Conservation (phyloP, 2,329 filamentous ascomycete species). For the Lachnellula willkommii region DNA sequence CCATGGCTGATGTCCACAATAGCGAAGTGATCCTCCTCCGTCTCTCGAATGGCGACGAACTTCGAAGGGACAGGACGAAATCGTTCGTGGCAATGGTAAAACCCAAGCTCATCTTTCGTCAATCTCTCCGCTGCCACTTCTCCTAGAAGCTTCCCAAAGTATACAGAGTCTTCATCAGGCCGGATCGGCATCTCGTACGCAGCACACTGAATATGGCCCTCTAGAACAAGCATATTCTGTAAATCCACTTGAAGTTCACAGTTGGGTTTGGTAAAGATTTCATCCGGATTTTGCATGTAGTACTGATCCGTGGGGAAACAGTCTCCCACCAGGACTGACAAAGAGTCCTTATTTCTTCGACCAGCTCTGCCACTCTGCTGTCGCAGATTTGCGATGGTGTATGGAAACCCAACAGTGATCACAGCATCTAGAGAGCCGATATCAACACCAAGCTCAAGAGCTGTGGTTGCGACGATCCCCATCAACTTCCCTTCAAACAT, state of each 20-base stretch:
- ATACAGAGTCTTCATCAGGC: slow-evolving; percentile 66
- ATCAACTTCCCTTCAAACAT: slow-evolving; percentile 96
- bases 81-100: slow-evolving; percentile 83
- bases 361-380: slow-evolving; percentile 94
- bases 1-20: slow-evolving; percentile 83
- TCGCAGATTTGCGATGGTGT: slow-evolving; percentile 87
- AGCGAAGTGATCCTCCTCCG: slow-evolving; percentile 86
- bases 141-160: slow-evolving; percentile 71
- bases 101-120: slow-evolving; percentile 67
- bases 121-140: slow-evolving; percentile 71
- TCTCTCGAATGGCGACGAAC: slow-evolving; percentile 83
- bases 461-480: slow-evolving; percentile 89
- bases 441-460: slow-evolving; percentile 88
- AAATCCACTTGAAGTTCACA: slow-evolving; percentile 85
- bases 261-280: slow-evolving; percentile 89
- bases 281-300: slow-evolving; percentile 94
- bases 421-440: slow-evolving; percentile 93
- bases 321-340: slow-evolving; percentile 86
- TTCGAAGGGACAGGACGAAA: slow-evolving; percentile 82
- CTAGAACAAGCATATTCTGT: slow-evolving; percentile 82
- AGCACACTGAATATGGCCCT: slow-evolving; percentile 93
- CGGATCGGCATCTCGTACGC: slow-evolving; percentile 91
- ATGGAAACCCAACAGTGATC: slow-evolving; percentile 89
- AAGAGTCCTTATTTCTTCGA: slow-evolving; percentile 83
- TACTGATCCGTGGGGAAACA: slow-evolving; percentile 88